Percentiles rank a stretch among this genome's conserved stretches.
Conservation (phyloP, 2,329 filamentous ascomycete species). For the Scedosporium aurantiacum region DNA sequence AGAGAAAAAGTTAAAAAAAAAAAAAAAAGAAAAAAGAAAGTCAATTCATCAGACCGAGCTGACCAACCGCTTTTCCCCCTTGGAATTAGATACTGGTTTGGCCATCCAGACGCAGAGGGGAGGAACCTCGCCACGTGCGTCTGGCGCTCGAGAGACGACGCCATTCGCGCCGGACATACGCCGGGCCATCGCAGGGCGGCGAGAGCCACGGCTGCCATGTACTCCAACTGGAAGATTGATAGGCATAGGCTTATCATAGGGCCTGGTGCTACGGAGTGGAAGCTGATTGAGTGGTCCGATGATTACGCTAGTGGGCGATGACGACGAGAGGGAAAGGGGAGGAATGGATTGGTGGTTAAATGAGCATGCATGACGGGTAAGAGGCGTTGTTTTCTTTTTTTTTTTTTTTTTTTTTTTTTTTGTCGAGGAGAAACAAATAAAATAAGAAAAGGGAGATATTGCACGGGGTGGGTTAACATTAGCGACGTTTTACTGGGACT, state of each 20-base stretch:
- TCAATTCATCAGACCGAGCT: conserved; percentile 12
- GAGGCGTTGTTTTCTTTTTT: not conserved
- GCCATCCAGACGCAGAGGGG: conserved; percentile 54
- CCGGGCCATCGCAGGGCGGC: conserved; percentile 54
- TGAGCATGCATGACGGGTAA: not conserved
- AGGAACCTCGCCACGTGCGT: conserved; percentile 74
- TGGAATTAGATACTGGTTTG: conserved; percentile 71
- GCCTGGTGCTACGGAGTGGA: conserved; percentile 54
- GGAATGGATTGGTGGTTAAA: not conserved
- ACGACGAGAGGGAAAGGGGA: conserved; percentile 5
- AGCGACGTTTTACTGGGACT: not conserved
- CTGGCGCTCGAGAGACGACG: conserved; percentile 51
- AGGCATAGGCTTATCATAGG: conserved; percentile 57
- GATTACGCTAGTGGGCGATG: not conserved
- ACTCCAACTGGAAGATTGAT: conserved; percentile 58
- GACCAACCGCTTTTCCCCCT: not conserved
- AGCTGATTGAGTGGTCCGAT: conserved; percentile 46
- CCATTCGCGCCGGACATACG: conserved; percentile 46
- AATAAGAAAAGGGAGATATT: too few species aligned
- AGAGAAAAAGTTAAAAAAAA: not conserved
- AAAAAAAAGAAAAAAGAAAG: not conserved
- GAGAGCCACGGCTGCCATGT: conserved; percentile 51
- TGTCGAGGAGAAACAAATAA: too few species aligned
- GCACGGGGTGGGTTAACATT: too few species aligned
- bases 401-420: too few species aligned